Base-by-base conservation (phyloP, 176 grass and related monocot species). In the Hsuehochloa calcarea region DNA sequence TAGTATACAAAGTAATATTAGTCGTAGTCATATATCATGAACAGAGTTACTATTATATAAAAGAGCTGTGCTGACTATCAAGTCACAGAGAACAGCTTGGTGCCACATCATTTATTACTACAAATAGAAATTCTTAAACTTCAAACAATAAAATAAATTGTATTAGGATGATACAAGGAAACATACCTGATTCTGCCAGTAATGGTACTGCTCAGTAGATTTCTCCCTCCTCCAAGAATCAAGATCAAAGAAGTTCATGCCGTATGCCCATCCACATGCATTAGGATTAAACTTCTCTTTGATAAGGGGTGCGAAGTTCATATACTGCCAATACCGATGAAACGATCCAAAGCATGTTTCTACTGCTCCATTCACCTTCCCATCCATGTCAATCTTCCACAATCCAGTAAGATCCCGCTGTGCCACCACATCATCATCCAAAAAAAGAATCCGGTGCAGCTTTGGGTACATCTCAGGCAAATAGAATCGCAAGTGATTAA, bases 311-410 rank as follows among this genome's bases (percentile, higher is more conserved):
- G 91, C 95, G 91, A 98, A 98, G 80, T 98, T 95, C 93, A 98
- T 95, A 68, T 98, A 98, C 84, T 98, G 96, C 29, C 83, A 68
- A 88, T 98, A 98, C 35, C 96, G 88, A 83, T 98, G 96, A 79
- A 98, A 98, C 5, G 96, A 98, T 43, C 96, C 93, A 89, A 95
- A 98, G 80, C 96, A 98, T 12, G 96, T 98, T 83, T 98, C 96
- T 46, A 98, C 96, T 62, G 96, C 96, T 72, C 95, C 95, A 88
- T 98, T 98, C 80, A 98, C 95, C 41, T 98, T 98, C 17, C 95
- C 93, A 80, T 98, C 93, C 95, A 98, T 98, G 80, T 98, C 95
- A 69, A 98, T 95, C 76, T 91, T 95, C 95, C 95, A 98, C 22
- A 98, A 79, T 25, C 81, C 95, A 6, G 93, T 98, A 58, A 98